Base-by-base conservation (phyloP, 1,139 yeast species). In the Sugiyamaella japonica region DNA sequence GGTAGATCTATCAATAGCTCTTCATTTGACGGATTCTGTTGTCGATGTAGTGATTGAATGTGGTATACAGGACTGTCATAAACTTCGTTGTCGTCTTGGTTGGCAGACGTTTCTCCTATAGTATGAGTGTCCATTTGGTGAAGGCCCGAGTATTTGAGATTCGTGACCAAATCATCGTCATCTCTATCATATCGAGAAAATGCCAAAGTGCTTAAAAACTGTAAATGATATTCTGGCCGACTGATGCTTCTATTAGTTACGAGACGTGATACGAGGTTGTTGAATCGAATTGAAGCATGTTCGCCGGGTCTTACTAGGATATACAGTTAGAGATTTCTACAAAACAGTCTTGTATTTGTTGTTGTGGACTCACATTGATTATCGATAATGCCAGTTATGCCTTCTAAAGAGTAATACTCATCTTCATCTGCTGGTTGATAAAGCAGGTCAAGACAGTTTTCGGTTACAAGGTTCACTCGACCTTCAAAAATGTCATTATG, bases 1-100 rank as follows among this genome's bases (percentile, higher is more conserved):
- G 86, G 81, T 4, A 89, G 70, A 59, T 80, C 85, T 12, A 76
- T 74, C 50, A 87, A 63, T 2, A 89, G 76, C 3, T 74, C 78
- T 7, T 71, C 71, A 58, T 86, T 90, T 1, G 76, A 44, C 2
- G 73, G 72, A n/a, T 58, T 57, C 46, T 63, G 65, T 10, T 44
- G 34, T 32, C 41, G 49, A 50, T 60, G 58, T 17, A 62, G n/a
- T 39, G 45, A 37, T 25, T 57, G 52, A 9, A 62, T 43, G 20
- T 58, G 55, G 17, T 56, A 57, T 2, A 61, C 63, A 36, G 54
- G 48, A 5, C 55, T 48, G 23, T 50, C 48, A 13, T 41, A 37
- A 3, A 45, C 53, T 13, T 39, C 55, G 9, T 20, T 20, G 25
- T 20, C 6, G 3, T 20, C 25, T 20, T 20, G 25, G 25, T 20